Percentiles rank a stretch among this genome's conserved stretches.
phyloP scores from a whole-genome alignment of 345 rosid species.

The Turritis glabra region DNA sequence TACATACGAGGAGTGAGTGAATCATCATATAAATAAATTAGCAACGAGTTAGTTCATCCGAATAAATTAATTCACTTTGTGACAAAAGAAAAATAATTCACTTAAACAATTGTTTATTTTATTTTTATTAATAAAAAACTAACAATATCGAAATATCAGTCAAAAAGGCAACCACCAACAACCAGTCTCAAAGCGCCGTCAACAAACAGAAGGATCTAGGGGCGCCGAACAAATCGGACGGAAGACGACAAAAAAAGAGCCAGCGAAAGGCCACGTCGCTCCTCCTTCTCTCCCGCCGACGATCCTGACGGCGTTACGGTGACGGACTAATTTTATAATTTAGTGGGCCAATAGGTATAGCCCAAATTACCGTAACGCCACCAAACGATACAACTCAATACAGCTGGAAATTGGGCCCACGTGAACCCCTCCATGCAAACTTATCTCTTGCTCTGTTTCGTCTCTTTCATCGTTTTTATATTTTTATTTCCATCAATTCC shows the following conservation, averaged over 20 bases:
- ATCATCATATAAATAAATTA: not conserved
- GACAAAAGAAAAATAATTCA: no score
- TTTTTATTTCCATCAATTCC: no score
- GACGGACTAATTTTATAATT: not conserved
- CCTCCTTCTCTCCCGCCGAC: slow-evolving; percentile 38
- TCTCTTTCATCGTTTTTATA: slow-evolving; percentile 3
- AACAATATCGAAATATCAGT: no score
- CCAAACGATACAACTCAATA: slow-evolving; percentile 32
- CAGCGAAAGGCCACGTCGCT: slow-evolving; percentile 38
- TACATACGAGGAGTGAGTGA: no score
- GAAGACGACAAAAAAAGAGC: slow-evolving; percentile 37
- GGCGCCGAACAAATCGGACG: slow-evolving; percentile 38
- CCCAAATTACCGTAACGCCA: slow-evolving; percentile 38
- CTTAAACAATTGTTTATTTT: no score
- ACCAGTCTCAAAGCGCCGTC: slow-evolving; percentile 32
- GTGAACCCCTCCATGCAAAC: slow-evolving; percentile 38
- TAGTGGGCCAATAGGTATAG: slow-evolving; percentile 26
- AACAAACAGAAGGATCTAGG: slow-evolving; percentile 33
- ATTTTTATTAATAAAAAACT: no score
- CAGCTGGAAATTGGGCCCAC: slow-evolving; percentile 40
- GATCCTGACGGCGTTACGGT: slow-evolving; percentile 40
- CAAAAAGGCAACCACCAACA: no score
- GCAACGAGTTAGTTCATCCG: not conserved
- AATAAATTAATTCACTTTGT: not conserved
- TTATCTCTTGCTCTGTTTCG: slow-evolving; percentile 31